Evolutionary conservation across 495 filamentous ascomycete genomes (phyloP), one percentile per base, ranked within the genome.

Genomic region (Aspergillus taichungensis): DNA sequence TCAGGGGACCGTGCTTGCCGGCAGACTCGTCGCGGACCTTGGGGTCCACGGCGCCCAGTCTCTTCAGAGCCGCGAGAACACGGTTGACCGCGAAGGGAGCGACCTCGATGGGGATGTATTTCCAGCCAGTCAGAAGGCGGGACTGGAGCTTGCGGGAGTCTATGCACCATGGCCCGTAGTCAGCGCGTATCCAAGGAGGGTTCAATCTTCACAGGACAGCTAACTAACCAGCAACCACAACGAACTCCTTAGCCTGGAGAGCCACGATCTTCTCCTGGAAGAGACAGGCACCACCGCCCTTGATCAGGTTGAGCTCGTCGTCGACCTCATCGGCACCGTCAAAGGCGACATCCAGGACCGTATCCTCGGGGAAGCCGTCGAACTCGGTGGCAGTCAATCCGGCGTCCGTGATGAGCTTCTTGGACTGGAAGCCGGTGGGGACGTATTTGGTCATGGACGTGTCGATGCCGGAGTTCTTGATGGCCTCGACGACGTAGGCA

Each of bases 181-280:
- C 11, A 47, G 43, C 38, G 34, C 11, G 29, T 0, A n/a, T n/a
- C 13, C 7, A 13, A 5, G 27, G 13, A 12, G 7, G 7, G 8
- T 6, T 34, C 6, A 6, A 14, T 14, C 30, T n/a, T n/a, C 30
- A 12, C 6, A 27, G 8, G 40, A 1, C 18, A 33, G n/a, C 11
- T 12, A 59, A 59, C 71, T 48, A 59, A 86, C 84, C 88, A 30
- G 94, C 92, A 43, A 97, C 94, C 57, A 87, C 92, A 43, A 98
- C 78, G 59, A 98, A 96, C 54, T 89, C 85, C 68, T 79, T 83
- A 2, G 90, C 84, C 44, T 80, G 76, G 30, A 85, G 77, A 3
- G 90, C 90, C 10, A 98, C 91, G 14, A 98, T 71, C 71, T 98
- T 98, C 72, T 98, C 92, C 67, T 97, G 94, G 74, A 94, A 96